Base-by-base conservation (phyloP, 345 rosid genomes). In the Cardamine chenopodiifolia region DNA sequence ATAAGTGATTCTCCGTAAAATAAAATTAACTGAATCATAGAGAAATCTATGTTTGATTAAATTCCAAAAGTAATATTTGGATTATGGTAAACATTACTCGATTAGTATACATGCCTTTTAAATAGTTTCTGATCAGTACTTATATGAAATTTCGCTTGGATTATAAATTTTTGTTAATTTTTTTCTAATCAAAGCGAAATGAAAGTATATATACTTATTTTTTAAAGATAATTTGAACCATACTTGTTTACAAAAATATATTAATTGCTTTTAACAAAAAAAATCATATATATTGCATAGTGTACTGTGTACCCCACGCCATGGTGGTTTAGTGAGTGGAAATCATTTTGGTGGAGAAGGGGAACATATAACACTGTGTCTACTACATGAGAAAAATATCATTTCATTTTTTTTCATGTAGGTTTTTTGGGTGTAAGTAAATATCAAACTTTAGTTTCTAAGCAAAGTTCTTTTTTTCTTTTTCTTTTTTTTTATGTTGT, bases 241-340 rank as follows among this genome's bases (percentile, higher is more conserved):
- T 28, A 62, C 66, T 11, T 58, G 34, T 26, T 26, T 12, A 62
- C 4, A 69, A 28, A 26, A 25, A 18, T 0, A 12, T 12, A 39
- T 12, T 15, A 39, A 39, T 13, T 39, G 15, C 15, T 39, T 39
- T 39, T 12, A 39, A 37, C 42, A 11, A 10, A 35, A 8, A 35
- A 10, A 1, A 8, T 10, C 11, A 35, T 35, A 35, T 35, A 23
- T 44, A 48, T n/a, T 12, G 52, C 40, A 35, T 37, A 62, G 54
- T 44, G 73, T 28, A 5, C 4, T 12, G 52, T 39, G 60, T 66
- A 14, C 44, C 79, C 79, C 74, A 75, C 37, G 57, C 17, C 5
- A 40, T 67, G 79, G 79, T 75, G 79, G 79, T 68, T 68, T 68
- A n/a, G 62, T 68, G 79, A 75, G 53, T 68, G 79, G 62, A 75